Percentiles rank a stretch among this genome's conserved stretches.
Evolutionary conservation across 2,329 filamentous ascomycete genomes (phyloP).

Genomic region (Stromatinia cepivora): DNA sequence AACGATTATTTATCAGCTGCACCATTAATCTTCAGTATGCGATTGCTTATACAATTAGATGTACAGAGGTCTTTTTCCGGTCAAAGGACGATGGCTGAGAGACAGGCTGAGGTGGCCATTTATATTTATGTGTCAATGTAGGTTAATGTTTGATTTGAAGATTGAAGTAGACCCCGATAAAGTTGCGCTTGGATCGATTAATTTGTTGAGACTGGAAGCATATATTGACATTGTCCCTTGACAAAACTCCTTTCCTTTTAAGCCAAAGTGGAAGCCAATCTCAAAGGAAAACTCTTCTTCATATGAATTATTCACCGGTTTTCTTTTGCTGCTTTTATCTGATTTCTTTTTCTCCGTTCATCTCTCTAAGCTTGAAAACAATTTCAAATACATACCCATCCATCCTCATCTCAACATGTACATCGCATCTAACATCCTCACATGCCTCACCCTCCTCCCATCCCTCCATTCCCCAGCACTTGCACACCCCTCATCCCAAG

Average conservation of each 20-base stretch:
- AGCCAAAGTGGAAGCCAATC: background rate
- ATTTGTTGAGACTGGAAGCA: background rate
- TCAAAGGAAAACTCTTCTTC: background rate
- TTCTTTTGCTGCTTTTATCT: background rate
- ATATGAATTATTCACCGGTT: too few species aligned
- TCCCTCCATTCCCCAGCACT: background rate
- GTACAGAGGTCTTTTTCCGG: background rate
- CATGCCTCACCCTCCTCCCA: background rate
- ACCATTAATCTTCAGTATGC: background rate
- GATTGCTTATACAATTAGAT: background rate
- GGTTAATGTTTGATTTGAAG: background rate
- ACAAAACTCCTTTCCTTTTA: background rate
- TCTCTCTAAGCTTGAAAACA: too few species aligned
- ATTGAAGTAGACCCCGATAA: background rate
- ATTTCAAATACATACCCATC: background rate
- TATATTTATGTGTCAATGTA: background rate
- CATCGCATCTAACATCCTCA: background rate
- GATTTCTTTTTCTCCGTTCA: too few species aligned
- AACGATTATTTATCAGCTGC: too few species aligned
- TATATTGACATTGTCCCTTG: background rate
- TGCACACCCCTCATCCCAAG: background rate
- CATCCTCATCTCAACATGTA: background rate
- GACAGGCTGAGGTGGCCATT: background rate
- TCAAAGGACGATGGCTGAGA: constrained; percentile 1
- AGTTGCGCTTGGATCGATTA: background rate